A percentile compares a stretch with the other conserved stretches of the same genome.
Evolutionary conservation across 2,329 filamentous ascomycete species (phyloP).

Genomic region (Fusarium longipes): DNA sequence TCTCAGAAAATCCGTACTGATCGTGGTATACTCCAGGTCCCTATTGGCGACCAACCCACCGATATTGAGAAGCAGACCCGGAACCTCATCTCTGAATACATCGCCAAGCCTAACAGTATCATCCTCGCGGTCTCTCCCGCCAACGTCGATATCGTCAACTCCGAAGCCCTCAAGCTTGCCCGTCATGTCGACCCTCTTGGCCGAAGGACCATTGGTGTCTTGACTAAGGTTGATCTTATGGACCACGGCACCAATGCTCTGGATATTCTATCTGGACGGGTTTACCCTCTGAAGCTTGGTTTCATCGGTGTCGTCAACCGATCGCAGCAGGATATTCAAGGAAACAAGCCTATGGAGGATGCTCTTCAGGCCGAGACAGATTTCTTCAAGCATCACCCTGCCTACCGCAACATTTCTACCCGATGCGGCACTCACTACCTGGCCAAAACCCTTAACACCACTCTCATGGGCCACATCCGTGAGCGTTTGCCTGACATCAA

Average conservation of each 20-base stretch:
- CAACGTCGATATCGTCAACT: constrained; percentile 98
- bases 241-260: constrained; percentile 98
- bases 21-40: constrained; percentile 68
- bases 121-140: constrained; percentile 95
- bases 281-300: constrained; percentile 95
- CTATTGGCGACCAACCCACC: constrained; percentile 95
- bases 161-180: constrained; percentile 94
- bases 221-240: constrained; percentile 98
- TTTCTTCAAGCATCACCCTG: constrained; percentile 97
- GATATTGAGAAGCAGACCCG: constrained; percentile 99
- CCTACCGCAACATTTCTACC: constrained; percentile 94
- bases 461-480: constrained; percentile 95
- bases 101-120: constrained; percentile 98
- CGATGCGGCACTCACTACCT: constrained; percentile 94
- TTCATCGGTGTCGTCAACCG: constrained; percentile 99
- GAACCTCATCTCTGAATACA: constrained; percentile 96
- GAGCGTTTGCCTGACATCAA: constrained; percentile 98
- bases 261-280: constrained; percentile 95
- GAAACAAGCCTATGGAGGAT: constrained; percentile 92
- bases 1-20: constrained; percentile 34
- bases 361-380: constrained; percentile 90
- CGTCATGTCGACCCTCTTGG: constrained; percentile 96
- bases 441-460: constrained; percentile 93
- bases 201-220: constrained; percentile 92
- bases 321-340: constrained; percentile 97